phyloP scores from a whole-genome alignment of 768 basidiomycete species.

The Mycena venus region DNA sequence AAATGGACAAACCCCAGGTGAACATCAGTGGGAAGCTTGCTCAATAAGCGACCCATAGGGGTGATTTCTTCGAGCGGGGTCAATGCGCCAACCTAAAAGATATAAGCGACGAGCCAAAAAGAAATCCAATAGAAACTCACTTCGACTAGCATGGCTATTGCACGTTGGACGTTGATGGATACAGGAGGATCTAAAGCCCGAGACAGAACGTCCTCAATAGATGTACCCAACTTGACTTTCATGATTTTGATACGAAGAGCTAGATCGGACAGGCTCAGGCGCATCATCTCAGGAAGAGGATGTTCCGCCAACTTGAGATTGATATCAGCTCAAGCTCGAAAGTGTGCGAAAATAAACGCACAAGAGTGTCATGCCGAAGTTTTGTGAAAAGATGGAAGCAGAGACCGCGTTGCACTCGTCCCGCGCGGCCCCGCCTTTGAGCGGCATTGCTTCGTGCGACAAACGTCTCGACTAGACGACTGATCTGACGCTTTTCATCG shows the following conservation, averaged over 20 bases:
- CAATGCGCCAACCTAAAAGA: constrained; percentile 83
- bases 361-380: constrained; percentile 84
- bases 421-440: constrained; percentile 91
- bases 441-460: constrained; percentile 93
- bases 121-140: constrained; percentile 50
- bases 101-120: constrained; percentile 9
- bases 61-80: constrained; percentile 92
- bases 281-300: constrained; percentile 95
- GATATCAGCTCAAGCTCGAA: constrained; percentile 6
- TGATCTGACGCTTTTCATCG: constrained; percentile 97
- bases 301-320: constrained; percentile 83
- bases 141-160: constrained; percentile 92
- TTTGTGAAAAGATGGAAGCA: constrained; percentile 98
- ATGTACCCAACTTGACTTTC: constrained; percentile 85
- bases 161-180: constrained; percentile 88
- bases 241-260: constrained; percentile 94
- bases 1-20: constrained; percentile 56
- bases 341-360: constrained; percentile 38
- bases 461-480: constrained; percentile 91
- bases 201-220: constrained; percentile 92
- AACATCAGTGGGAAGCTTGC: constrained; percentile 95
- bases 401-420: constrained; percentile 89
- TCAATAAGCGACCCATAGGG: constrained; percentile 90
- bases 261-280: constrained; percentile 92
- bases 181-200: constrained; percentile 92